Base-by-base conservation (phyloP, 2,329 filamentous ascomycete genomes). In the Torrubiella hemipterigena region DNA sequence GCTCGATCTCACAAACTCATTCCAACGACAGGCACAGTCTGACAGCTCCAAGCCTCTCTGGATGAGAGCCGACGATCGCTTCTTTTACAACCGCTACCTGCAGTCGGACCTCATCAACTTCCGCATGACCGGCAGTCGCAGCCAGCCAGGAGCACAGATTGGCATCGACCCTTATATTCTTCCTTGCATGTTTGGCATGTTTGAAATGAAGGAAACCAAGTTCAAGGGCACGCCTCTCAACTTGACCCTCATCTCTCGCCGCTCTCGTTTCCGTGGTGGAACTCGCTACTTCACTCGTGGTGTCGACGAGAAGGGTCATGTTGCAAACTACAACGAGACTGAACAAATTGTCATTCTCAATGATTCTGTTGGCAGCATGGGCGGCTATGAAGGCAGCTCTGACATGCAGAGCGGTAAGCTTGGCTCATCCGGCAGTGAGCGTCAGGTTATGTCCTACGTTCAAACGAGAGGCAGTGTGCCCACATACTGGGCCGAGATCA, bases 301-400 rank as follows among this genome's bases (percentile, higher is more conserved):
- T 31, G 75, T 96, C 28, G 89, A 98, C 50, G 87, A 94, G 42
- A 69, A 91, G 38, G 91, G 91, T 16, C 77, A 96, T 52, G 91
- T 91, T n/a, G 85, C 91, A 42, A 98, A 98, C 55, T 98, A 89
- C 68, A 98, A 98, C 51, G 91, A 98, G 65, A 96, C 91, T 1
- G 91, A 98, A 52, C 91, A 98, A 52, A 67, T 91, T 20, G 69
- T 94, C 38, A 75, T 98, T 22, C 58, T 96, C 43, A 96, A 96
- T 47, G 91, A 96, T 55, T 70, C 63, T 33, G 68, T 72, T 29
- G 75, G 75, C 35, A 80, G 81, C 1, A 59, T 91, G 26, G 77
- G 82, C 24, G 87, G 86, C 6, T 94, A 83, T 54, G 80, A 80
- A 30, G 81, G 83, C 32, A 81, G 79, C 44, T 67, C 72, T 36